These are phyloP conservation scores for Cutaneotrichosporon sp. DNA, from an alignment of 1,284 basidiomycete species.

Conservation along the genomic window DNA sequence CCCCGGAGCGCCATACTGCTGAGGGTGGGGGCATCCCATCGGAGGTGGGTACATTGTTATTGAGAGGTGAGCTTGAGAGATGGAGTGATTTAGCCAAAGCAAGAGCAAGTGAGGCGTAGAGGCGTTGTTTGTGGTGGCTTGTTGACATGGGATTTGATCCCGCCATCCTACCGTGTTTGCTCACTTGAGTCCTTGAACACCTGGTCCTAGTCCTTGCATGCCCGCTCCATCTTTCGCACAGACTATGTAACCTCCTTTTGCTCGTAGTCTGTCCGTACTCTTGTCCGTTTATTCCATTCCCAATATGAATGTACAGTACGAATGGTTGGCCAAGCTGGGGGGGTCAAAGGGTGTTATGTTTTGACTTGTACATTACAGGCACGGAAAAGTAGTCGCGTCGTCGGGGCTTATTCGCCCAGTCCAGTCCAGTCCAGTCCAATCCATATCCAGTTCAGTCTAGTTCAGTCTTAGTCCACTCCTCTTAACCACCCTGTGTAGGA, in stretches of 20 bases:
- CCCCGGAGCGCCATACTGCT: not conserved
- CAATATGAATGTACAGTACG: not conserved
- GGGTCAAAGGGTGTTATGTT: not conserved
- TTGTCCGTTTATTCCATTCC: not conserved
- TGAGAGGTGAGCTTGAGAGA: not conserved
- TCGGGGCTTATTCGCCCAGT: not conserved
- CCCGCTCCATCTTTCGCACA: not conserved
- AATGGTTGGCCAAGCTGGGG: no score
- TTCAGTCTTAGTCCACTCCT: no score
- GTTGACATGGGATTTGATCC: not conserved
- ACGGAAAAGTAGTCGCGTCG: conserved; percentile 1
- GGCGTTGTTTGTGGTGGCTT: not conserved
- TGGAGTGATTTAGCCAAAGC: not conserved
- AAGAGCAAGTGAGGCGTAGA: not conserved
- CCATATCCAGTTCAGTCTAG: no score
- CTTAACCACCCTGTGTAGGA: no score
- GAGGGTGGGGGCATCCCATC: not conserved
- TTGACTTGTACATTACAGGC: not conserved
- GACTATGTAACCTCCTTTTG: not conserved
- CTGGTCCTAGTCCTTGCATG: not conserved
- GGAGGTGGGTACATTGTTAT: not conserved
- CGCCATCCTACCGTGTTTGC: not conserved
- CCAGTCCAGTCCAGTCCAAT: not conserved
- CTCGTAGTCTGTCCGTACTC: not conserved
- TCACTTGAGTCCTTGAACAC: no score